These are phyloP conservation scores for Phalaenopsis equestris DNA, from an alignment of 106 monocot species.

Conservation along the genomic window DNA sequence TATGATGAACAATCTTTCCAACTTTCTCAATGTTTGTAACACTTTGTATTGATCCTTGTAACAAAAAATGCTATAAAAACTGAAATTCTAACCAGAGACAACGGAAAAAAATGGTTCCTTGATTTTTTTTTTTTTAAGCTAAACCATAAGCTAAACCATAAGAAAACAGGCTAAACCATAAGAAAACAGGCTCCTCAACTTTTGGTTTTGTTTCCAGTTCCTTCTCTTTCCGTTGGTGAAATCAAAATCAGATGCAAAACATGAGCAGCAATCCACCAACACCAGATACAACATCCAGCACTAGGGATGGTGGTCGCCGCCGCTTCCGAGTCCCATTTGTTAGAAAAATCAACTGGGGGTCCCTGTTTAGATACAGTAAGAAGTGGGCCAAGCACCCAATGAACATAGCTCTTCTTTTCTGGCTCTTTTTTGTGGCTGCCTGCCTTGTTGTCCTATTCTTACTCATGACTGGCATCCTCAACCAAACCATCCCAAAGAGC, in stretches of 20 bases:
- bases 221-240: neutral
- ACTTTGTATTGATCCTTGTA: neutral
- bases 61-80: neutral
- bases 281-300: neutral
- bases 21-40: neutral
- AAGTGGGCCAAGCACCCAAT: constrained; percentile 67
- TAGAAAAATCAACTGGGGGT: constrained; percentile 47
- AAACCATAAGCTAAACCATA: constrained; percentile 34
- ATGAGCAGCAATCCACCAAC: neutral
- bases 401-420: constrained; percentile 68
- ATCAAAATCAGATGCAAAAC: neutral
- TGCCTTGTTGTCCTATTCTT: constrained; percentile 40
- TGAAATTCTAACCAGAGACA: neutral
- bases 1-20: neutral
- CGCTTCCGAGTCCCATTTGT: constrained; percentile 33
- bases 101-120: neutral
- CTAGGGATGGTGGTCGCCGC: neutral
- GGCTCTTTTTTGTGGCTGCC: constrained; percentile 58
- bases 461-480: constrained; percentile 58
- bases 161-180: constrained; percentile 26
- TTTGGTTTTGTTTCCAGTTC: constrained; percentile 5
- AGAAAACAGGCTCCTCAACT: constrained; percentile 21
- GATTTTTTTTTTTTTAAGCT: constrained; percentile 37
- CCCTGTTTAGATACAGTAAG: constrained; percentile 30
- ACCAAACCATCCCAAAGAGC: constrained; percentile 34